A percentile compares a stretch with the other conserved stretches of the same genome.
Evolutionary conservation across 176 grass and related monocot genomes (phyloP).

Genomic region (Oryza brachyantha): DNA sequence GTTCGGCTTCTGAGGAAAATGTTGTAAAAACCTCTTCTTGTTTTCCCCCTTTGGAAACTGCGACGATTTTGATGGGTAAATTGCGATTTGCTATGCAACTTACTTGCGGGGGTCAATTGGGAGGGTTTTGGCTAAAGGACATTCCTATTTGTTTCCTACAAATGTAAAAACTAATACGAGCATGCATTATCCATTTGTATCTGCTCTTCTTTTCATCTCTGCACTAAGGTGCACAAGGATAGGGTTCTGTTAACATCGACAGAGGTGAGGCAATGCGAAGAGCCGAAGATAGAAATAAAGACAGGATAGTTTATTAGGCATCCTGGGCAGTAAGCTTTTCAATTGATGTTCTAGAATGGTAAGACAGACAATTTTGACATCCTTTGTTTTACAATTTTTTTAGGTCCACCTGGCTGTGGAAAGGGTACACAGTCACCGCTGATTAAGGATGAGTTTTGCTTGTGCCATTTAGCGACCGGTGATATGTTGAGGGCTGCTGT

Average conservation of each 20-base stretch:
- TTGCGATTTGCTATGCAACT: too few species aligned
- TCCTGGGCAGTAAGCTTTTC: not conserved
- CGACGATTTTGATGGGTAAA: not conserved
- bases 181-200: too few species aligned
- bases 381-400: not conserved
- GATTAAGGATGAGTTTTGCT: constrained; percentile 92
- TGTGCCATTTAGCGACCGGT: constrained; percentile 97
- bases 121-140: too few species aligned
- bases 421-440: constrained; percentile 91
- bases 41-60: not conserved
- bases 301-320: not conserved
- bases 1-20: not conserved
- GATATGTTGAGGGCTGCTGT: constrained; percentile 98
- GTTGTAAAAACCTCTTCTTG: not conserved
- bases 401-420: constrained; percentile 94
- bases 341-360: not conserved
- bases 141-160: too few species aligned
- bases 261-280: too few species aligned
- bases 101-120: too few species aligned
- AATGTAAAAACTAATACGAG: too few species aligned
- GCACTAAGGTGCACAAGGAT: too few species aligned
- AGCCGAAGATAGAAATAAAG: too few species aligned
- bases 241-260: too few species aligned
- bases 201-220: too few species aligned
- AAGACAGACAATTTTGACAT: not conserved